A percentile compares a stretch with the other conserved stretches of the same genome.
These are phyloP conservation scores for Tolypocladium cylindrosporum DNA, from an alignment of 2,329 filamentous ascomycete genomes.

Conservation along the genomic window DNA sequence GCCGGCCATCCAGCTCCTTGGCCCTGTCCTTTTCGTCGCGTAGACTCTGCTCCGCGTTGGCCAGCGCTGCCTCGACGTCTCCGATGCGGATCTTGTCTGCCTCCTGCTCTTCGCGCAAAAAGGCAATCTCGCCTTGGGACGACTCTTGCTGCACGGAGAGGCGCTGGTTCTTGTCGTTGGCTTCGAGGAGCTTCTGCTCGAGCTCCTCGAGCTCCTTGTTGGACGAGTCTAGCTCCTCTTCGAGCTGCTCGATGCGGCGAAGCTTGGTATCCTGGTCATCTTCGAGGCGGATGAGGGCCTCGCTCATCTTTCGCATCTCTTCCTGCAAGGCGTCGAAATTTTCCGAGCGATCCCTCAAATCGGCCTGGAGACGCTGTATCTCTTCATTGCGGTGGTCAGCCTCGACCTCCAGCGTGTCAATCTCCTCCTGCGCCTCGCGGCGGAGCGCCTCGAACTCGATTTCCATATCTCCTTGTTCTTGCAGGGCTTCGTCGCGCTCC, in stretches of 20 bases:
- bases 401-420: conserved; percentile 59
- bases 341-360: conserved; percentile 68
- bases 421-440: conserved; percentile 55
- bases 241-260: conserved; percentile 69
- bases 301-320: conserved; percentile 87
- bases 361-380: conserved; percentile 57
- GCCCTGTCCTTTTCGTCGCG: conserved; percentile 74
- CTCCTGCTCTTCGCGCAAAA: conserved; percentile 94
- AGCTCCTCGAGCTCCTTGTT: conserved; percentile 81
- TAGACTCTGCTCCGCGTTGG: conserved; percentile 68
- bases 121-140: conserved; percentile 84
- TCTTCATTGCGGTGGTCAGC: conserved; percentile 64
- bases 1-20: conserved; percentile 61
- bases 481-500: conserved; percentile 78
- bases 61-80: conserved; percentile 76
- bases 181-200: conserved; percentile 73
- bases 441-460: conserved; percentile 50
- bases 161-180: conserved; percentile 79
- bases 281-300: conserved; percentile 76
- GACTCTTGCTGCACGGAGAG: conserved; percentile 88
- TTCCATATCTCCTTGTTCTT: conserved; percentile 51
- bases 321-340: conserved; percentile 86
- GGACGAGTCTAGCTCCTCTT: conserved; percentile 71
- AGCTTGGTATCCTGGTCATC: conserved; percentile 77
- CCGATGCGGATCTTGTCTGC: conserved; percentile 96